These are phyloP conservation scores for Leishmania martiniquensis DNA, from an alignment of 208 protist species.

Conservation along the genomic window DNA sequence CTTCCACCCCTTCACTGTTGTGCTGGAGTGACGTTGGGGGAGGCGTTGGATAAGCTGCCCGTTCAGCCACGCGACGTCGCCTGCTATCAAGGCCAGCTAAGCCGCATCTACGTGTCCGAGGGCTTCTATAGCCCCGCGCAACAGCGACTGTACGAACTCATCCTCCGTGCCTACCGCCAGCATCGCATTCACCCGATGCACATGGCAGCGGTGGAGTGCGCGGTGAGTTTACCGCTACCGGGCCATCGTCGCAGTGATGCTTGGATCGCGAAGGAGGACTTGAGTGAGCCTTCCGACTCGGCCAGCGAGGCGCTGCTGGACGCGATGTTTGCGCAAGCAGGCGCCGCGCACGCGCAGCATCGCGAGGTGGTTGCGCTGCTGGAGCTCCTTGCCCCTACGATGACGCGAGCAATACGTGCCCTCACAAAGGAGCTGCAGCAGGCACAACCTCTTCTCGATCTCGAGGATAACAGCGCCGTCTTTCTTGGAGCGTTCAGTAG, in stretches of 20 bases:
- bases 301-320: neutral
- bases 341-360: conserved; percentile 17
- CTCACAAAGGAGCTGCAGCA: conserved; percentile 8
- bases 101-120: conserved; percentile 5
- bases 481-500: neutral
- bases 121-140: conserved; percentile 30
- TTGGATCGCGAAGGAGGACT: no score
- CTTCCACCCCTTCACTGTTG: neutral
- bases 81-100: conserved; percentile 27
- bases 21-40: neutral
- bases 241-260: neutral
- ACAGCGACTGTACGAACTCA: conserved; percentile 33
- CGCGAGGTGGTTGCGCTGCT: conserved; percentile 23
- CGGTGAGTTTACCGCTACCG: conserved; percentile 1
- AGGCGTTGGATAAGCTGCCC: conserved; percentile 15
- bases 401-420: conserved; percentile 6
- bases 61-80: conserved; percentile 7
- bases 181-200: conserved; percentile 48
- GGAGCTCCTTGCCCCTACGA: conserved; percentile 18
- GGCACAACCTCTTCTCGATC: conserved; percentile 18
- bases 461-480: conserved; percentile 2
- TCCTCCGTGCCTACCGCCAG: conserved; percentile 39
- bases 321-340: neutral
- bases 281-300: neutral
- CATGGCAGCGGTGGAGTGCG: conserved; percentile 48